Percentiles rank a stretch among this genome's conserved stretches.
phyloP scores from a whole-genome alignment of 192 early-diverging fungal genomes.

The Gamsiella multidivaricata region DNA sequence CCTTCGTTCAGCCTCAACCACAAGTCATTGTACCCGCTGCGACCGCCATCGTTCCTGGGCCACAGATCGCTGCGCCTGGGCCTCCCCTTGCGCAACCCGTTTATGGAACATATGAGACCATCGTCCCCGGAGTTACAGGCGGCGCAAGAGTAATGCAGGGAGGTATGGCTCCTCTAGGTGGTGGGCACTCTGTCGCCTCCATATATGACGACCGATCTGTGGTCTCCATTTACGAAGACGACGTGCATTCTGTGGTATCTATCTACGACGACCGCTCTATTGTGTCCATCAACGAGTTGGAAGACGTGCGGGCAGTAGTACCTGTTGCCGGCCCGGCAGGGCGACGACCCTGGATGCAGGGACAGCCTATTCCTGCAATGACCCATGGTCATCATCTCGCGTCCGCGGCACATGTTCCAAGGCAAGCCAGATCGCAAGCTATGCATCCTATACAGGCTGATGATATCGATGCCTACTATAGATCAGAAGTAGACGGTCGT shows the following conservation, averaged over 20 bases:
- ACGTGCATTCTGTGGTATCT: conserved; percentile 12
- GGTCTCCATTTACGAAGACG: conserved; percentile 4
- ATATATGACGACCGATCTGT: conserved; percentile 19
- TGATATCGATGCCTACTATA: neutral
- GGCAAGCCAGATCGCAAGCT: neutral
- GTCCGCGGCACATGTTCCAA: conserved; percentile 19
- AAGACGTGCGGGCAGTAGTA: neutral
- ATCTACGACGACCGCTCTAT: conserved; percentile 26
- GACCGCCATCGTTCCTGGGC: neutral
- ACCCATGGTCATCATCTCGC: conserved; percentile 11
- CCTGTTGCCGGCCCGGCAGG: neutral
- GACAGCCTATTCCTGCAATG: conserved; percentile 17
- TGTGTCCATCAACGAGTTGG: conserved; percentile 19
- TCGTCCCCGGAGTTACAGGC: conserved; percentile 18
- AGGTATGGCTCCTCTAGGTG: neutral
- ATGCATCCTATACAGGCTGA: neutral
- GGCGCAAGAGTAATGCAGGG: neutral
- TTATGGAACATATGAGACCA: conserved; percentile 39
- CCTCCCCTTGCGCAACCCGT: conserved; percentile 3
- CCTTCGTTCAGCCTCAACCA: conserved; percentile 20
- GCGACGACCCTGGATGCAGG: conserved; percentile 9
- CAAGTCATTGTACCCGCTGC: conserved; percentile 1
- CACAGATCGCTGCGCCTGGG: conserved; percentile 9
- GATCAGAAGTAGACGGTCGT: neutral
- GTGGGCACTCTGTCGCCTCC: conserved; percentile 20